Evolutionary conservation across 148 eudicot genomes (phyloP), one percentile per base, ranked within the genome.

Genomic region (Fagopyrum homotropicum): DNA sequence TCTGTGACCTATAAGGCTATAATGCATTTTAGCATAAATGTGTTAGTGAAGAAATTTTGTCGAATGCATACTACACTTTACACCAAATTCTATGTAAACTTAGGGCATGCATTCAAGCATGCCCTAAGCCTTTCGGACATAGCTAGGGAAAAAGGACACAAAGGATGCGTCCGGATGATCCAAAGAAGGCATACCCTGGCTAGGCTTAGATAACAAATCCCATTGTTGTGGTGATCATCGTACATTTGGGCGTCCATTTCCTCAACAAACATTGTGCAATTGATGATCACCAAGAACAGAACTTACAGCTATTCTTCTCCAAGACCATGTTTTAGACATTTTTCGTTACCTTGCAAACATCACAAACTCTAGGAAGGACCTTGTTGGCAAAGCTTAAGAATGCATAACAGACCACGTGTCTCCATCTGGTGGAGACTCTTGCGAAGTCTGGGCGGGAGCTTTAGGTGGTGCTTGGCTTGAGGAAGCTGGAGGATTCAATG

Each of bases 321-420:
- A n/a, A 0, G 4, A n/a, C 26, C 48, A 43, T 54, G 4, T 59
- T n/a, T 73, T 29, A 14, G 6, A 35, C 6, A 66, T 11, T 7
- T 14, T 40, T 6, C 5, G 30, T 29, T 82, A 85, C 98, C 98
- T 92, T 52, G 92, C 83, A 76, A 95, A 95, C 99, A 95, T 95
- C 61, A 95, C 89, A 75, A 88, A 92, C 85, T 95, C 99, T 60
- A 92, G 73, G 82, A 95, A 95, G 44, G 99, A 95, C 82, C 79
- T 83, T 29, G 99, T 92, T 10, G 99, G 97, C 78, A 95, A 79
- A 84, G 82, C 94, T 97, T 96, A 95, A 75, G 90, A 88, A 73
- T 92, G 89, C 94, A 84, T 92, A 59, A 89, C 93, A 47, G 97
- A 89, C 99, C 99, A 95, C 9, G 99, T 84, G 77, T 77, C 97